Conservation (phyloP, 768 basidiomycete species). For the Naganishia vishniacii region DNA sequence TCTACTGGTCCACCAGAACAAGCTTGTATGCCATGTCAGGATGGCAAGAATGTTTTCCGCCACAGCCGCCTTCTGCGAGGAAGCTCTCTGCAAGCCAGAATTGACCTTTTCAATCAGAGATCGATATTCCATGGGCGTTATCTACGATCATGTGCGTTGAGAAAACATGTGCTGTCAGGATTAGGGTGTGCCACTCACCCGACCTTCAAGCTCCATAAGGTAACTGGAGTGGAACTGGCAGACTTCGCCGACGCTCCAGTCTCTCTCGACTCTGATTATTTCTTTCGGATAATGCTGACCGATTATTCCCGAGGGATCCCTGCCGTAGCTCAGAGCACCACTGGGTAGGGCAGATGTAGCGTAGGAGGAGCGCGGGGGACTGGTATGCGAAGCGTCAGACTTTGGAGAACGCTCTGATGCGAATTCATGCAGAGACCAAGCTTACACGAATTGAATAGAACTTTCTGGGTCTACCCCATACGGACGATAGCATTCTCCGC, state of each 20-base stretch:
- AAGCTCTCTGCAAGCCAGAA: conserved; percentile 75
- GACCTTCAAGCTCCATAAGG: conserved; percentile 84
- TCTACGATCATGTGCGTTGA: conserved; percentile 57
- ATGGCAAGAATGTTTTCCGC: conserved; percentile 74
- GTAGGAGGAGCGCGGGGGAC: conserved; percentile 40
- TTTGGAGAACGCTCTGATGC: no score
- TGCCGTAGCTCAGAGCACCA: conserved; percentile 56
- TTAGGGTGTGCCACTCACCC: conserved; percentile 70
- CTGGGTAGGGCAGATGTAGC: conserved; percentile 35
- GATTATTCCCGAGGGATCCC: conserved; percentile 72
- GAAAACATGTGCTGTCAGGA: no score
- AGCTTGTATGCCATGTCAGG: conserved; percentile 72
- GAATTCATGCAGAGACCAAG: no score
- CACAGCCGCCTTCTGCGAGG: conserved; percentile 66
- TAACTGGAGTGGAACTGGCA: conserved; percentile 83
- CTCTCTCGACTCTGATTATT: conserved; percentile 82
- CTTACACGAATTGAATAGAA: no score
- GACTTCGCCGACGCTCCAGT: conserved; percentile 84
- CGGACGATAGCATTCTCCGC: no score
- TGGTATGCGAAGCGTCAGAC: conserved; percentile 16
- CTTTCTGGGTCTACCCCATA: no score
- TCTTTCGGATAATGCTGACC: conserved; percentile 87
- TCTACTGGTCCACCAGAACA: conserved; percentile 64
- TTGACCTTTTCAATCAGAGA: conserved; percentile 89
- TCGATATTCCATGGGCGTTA: conserved; percentile 83